Base-by-base conservation (phyloP, 2,329 filamentous ascomycete species). In the Metarhizium robertsii region DNA sequence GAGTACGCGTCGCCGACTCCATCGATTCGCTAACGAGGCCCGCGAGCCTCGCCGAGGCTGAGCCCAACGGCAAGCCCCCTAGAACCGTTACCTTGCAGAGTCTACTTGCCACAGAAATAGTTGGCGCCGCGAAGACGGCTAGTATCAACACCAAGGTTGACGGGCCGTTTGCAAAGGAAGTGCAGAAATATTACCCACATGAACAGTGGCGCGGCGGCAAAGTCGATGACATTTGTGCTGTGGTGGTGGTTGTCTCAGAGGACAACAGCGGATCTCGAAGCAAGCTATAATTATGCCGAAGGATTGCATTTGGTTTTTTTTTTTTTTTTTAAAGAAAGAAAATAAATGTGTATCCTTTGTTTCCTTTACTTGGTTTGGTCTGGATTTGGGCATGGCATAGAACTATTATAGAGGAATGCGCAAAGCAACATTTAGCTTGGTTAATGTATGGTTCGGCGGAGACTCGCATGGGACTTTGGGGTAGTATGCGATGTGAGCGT, bases 141-240 rank as follows among this genome's bases (percentile, higher is more conserved):
- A 95, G 92, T 66, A 71, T 89, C 56, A 91, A 96, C 71, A 81
- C 79, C 51, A 90, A 87, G 65, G 75, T 89, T 53, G 89, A 97
- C 68, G 91, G 92, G 0, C 94, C 94, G 0, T 99, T 99, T 70
- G 91, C 94, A 45, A 96, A 90, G 71, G 91, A 96, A 70, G 90
- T 96, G 20, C 90, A 94, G 68, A 88, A 86, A 66, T 85, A 88
- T 66, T 95, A 89, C 63, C 92, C 94, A 0, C 78, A 86, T 42
- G 92, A 97, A 70, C 83, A 85, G 57, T 99, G 90, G 83, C 84
- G 84, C 57, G 94, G 94, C 56, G 94, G 94, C 53, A 99, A 99
- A 71, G 83, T 95, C 20, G 94, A 99, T 68, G 94, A 99, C 70
- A 96, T 99, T 57, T 92, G 90, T 65, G 90, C 90, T 4, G 77